phyloP scores from a whole-genome alignment of 208 protist genomes.

The Phytomonas sp. region DNA sequence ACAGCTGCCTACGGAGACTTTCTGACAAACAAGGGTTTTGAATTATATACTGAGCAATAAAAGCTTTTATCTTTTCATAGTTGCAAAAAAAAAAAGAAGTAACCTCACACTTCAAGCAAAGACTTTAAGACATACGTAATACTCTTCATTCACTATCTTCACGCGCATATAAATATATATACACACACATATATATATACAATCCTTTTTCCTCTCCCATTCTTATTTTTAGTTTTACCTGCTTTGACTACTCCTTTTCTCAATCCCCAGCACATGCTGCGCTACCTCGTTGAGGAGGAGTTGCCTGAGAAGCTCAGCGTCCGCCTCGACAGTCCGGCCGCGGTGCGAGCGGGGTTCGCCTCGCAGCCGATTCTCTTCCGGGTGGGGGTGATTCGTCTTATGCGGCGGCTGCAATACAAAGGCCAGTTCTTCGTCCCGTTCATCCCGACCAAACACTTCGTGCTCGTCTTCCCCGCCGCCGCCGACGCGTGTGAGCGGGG shows the following conservation, averaged over 20 bases:
- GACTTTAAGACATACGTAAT: neutral
- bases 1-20: neutral
- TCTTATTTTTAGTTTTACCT: neutral
- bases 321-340: neutral
- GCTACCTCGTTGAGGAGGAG: neutral
- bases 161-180: neutral
- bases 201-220: too few relatives aligned
- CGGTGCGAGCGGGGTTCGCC: neutral
- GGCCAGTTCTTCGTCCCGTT: constrained; percentile 67
- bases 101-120: neutral
- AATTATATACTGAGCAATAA: neutral
- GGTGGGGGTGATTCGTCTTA: constrained; percentile 38
- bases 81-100: neutral
- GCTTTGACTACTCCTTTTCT: neutral
- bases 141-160: neutral
- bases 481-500: constrained; percentile 4
- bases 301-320: neutral
- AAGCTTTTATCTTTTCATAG: neutral
- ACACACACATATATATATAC: too few relatives aligned
- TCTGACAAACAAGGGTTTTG: neutral
- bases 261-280: neutral
- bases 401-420: constrained; percentile 58
- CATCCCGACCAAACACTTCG: constrained; percentile 48
- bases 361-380: neutral
- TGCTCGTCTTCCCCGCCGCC: constrained; percentile 55